A percentile compares a stretch with the other conserved stretches of the same genome.
phyloP scores from a whole-genome alignment of 495 filamentous ascomycete species.

The Apiosordaria backusii region DNA sequence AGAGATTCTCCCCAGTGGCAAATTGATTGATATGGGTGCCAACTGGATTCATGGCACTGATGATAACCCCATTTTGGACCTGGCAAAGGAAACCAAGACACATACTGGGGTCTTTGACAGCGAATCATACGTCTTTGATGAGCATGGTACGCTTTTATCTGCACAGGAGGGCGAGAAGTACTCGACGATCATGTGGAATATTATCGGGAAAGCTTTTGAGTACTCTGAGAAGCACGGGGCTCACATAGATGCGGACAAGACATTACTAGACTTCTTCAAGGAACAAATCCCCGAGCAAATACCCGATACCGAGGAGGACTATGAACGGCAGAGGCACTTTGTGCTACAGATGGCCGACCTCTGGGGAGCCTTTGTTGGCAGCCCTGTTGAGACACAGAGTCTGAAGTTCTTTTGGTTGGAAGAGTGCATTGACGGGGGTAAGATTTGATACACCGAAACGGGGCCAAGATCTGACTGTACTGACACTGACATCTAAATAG shows the following conservation, averaged over 20 bases:
- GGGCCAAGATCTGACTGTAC: neutral
- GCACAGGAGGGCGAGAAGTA: slow-evolving; percentile 50
- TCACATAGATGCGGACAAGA: slow-evolving; percentile 61
- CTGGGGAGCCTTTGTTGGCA: slow-evolving; percentile 90
- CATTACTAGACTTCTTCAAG: slow-evolving; percentile 74
- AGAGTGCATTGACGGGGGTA: slow-evolving; percentile 86
- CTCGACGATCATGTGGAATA: slow-evolving; percentile 68
- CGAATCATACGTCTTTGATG: slow-evolving; percentile 56
- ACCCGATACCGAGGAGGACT: slow-evolving; percentile 43
- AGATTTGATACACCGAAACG: slow-evolving; percentile 25
- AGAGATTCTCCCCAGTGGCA: slow-evolving; percentile 43
- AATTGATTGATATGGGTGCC: slow-evolving; percentile 65
- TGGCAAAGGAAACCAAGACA: slow-evolving; percentile 68
- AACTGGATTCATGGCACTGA: slow-evolving; percentile 95
- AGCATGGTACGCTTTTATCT: slow-evolving; percentile 57
- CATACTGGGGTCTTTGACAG: slow-evolving; percentile 56
- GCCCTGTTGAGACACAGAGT: slow-evolving; percentile 71
- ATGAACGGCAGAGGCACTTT: slow-evolving; percentile 46
- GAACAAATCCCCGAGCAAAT: slow-evolving; percentile 55
- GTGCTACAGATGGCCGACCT: slow-evolving; percentile 64
- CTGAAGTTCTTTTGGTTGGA: slow-evolving; percentile 94
- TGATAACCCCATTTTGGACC: slow-evolving; percentile 76
- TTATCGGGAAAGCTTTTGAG: slow-evolving; percentile 73
- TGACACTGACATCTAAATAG: slow-evolving; percentile 41
- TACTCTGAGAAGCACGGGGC: slow-evolving; percentile 67